A percentile compares a stretch with the other conserved stretches of the same genome.
phyloP scores from a whole-genome alignment of 306 rosid species.

The Clitoria ternatea region DNA sequence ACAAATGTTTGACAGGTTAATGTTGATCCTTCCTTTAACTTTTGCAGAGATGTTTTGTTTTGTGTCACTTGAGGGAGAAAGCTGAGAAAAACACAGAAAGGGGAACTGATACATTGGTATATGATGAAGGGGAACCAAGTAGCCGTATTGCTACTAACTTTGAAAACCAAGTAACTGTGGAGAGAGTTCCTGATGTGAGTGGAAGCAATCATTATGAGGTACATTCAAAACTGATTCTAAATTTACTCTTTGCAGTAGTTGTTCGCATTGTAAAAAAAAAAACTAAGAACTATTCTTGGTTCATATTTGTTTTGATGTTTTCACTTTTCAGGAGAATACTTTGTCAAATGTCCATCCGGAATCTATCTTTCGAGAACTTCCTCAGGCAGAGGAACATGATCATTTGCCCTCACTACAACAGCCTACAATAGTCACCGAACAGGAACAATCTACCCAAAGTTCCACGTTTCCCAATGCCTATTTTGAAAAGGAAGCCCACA shows the following conservation, averaged over 20 bases:
- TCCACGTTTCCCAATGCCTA: neutral
- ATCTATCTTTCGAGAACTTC: neutral
- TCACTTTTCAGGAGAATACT: neutral
- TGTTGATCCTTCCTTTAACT: neutral
- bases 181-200: constrained; percentile 29
- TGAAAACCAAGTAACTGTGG: neutral
- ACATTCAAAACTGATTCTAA: neutral
- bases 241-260: no score
- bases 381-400: neutral
- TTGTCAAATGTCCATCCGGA: neutral
- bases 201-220: neutral
- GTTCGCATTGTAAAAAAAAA: neutral
- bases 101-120: neutral
- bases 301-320: constrained; percentile 11
- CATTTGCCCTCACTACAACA: neutral
- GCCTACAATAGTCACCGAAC: neutral
- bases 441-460: neutral
- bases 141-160: neutral
- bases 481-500: neutral
- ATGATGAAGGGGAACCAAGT: constrained; percentile 25
- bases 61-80: constrained; percentile 40
- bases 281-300: neutral
- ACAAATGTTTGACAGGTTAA: neutral
- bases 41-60: constrained; percentile 32
- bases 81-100: constrained; percentile 14